A percentile compares a stretch with the other conserved stretches of the same genome.
Evolutionary conservation across 176 grass and related monocot genomes (phyloP).

Genomic region (Avena sativa): DNA sequence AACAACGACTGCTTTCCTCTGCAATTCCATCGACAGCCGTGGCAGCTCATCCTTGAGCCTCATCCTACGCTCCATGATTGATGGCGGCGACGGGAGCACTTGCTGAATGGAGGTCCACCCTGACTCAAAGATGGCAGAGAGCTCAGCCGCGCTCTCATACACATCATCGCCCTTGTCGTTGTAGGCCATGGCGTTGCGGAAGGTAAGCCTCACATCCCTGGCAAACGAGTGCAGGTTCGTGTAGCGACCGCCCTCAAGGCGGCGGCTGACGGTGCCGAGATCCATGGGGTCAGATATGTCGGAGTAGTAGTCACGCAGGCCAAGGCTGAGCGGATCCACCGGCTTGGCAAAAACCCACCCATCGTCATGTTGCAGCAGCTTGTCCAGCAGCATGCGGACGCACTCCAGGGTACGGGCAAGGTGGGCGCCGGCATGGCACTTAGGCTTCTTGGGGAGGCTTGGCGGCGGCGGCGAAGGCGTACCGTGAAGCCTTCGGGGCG

Average conservation of each 20-base stretch:
- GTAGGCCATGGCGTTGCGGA: slow-evolving; percentile 69
- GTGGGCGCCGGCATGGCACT: not conserved
- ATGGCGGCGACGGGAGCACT: not conserved
- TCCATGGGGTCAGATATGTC: slow-evolving; percentile 68
- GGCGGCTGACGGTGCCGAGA: slow-evolving; percentile 67
- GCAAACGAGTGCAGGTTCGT: slow-evolving; percentile 51
- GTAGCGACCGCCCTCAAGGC: slow-evolving; percentile 66
- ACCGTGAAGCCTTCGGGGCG: not conserved
- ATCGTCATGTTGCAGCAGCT: slow-evolving; percentile 60
- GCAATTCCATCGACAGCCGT: slow-evolving; percentile 31
- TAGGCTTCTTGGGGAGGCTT: not conserved
- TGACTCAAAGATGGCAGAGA: slow-evolving; percentile 51
- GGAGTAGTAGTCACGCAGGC: slow-evolving; percentile 73
- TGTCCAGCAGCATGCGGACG: slow-evolving; percentile 31
- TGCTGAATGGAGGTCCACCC: slow-evolving; percentile 35
- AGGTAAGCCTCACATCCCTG: slow-evolving; percentile 71
- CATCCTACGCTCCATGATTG: slow-evolving; percentile 22
- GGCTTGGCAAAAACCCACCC: slow-evolving; percentile 74
- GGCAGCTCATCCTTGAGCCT: slow-evolving; percentile 26
- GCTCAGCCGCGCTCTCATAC: slow-evolving; percentile 50
- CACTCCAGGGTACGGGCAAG: not conserved
- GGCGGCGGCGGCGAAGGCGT: not conserved
- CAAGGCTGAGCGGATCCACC: slow-evolving; percentile 69
- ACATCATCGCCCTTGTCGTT: slow-evolving; percentile 56
- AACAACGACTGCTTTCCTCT: slow-evolving; percentile 36